A percentile compares a stretch with the other conserved stretches of the same genome.
Conservation (phyloP, 192 early-diverging fungal genomes). For the Coemansia sp. region DNA sequence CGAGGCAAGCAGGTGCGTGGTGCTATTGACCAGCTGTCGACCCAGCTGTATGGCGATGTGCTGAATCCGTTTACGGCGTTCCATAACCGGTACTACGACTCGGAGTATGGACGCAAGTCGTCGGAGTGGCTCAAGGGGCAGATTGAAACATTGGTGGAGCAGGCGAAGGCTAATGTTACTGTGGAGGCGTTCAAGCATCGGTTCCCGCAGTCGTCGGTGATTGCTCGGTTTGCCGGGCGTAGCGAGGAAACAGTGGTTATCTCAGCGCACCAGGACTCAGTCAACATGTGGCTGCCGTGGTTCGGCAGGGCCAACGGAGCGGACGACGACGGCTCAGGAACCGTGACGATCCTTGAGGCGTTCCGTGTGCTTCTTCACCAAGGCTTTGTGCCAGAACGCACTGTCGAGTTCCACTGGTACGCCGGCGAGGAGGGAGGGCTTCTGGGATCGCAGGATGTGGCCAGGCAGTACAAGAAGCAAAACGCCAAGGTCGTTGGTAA, state of each 20-base stretch:
- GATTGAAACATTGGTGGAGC: conserved; percentile 53
- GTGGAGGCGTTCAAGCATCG: conserved; percentile 77
- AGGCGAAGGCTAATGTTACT: conserved; percentile 56
- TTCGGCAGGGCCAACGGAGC: conserved; percentile 78
- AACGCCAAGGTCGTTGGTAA: conserved; percentile 69
- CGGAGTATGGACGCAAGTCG: conserved; percentile 65
- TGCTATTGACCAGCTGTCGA: conserved; percentile 65
- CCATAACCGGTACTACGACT: conserved; percentile 89
- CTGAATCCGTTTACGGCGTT: conserved; percentile 81
- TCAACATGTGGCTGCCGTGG: conserved; percentile 82
- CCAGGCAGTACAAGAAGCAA: conserved; percentile 64
- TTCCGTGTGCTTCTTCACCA: conserved; percentile 71
- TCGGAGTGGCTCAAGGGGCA: conserved; percentile 70
- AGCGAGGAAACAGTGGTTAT: conserved; percentile 74
- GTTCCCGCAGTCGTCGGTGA: conserved; percentile 84
- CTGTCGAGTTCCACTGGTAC: conserved; percentile 98
- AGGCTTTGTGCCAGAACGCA: conserved; percentile 68
- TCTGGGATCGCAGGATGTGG: conserved; percentile 85
- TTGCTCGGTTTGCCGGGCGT: conserved; percentile 68
- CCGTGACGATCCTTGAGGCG: conserved; percentile 86
- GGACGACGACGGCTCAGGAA: conserved; percentile 91
- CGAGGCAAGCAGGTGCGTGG: conserved; percentile 64
- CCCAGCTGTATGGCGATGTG: conserved; percentile 66
- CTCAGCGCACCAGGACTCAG: conserved; percentile 88
- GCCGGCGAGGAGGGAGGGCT: conserved; percentile 89